Conservation (phyloP, 805 yeast species). For the Candida tammaniensis region DNA sequence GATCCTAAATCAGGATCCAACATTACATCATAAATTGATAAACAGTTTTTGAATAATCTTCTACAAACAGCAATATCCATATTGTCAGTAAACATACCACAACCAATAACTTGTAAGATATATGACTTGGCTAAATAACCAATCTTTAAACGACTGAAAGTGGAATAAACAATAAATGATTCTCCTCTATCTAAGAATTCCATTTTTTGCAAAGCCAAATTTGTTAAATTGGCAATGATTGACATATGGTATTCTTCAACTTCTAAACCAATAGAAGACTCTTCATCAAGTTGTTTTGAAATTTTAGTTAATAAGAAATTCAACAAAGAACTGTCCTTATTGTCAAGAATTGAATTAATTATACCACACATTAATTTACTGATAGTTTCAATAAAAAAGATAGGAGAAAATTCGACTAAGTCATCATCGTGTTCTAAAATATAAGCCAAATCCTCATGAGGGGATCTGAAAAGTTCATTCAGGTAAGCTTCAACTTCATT, state of each 20-base stretch:
- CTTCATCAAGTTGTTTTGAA: conserved; percentile 19
- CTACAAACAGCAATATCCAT: conserved; percentile 44
- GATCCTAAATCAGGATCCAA: conserved; percentile 51
- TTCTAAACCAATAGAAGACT: conserved; percentile 13
- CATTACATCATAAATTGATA: conserved; percentile 52
- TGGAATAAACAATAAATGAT: conserved; percentile 51
- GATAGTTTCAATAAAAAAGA: conserved; percentile 32
- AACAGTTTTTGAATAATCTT: conserved; percentile 46
- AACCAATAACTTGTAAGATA: conserved; percentile 59
- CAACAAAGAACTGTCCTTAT: conserved; percentile 23
- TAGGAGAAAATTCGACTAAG: conserved; percentile 31
- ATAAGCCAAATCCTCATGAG: conserved; percentile 16
- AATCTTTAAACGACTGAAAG: conserved; percentile 43
- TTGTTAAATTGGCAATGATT: conserved; percentile 27
- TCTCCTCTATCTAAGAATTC: conserved; percentile 56
- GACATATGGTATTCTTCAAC: conserved; percentile 23
- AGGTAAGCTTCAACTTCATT: conserved; percentile 33
- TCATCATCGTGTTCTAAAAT: conserved; percentile 22
- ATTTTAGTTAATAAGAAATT: conserved; percentile 26
- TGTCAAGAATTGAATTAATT: conserved; percentile 26
- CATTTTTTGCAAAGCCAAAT: conserved; percentile 37
- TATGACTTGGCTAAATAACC: conserved; percentile 55
- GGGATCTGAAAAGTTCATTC: conserved; percentile 14
- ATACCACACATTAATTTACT: conserved; percentile 35
- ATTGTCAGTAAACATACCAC: conserved; percentile 48